Evolutionary conservation across 2,329 filamentous ascomycete species (phyloP).

Genomic region (Verticillium nubilum): DNA sequence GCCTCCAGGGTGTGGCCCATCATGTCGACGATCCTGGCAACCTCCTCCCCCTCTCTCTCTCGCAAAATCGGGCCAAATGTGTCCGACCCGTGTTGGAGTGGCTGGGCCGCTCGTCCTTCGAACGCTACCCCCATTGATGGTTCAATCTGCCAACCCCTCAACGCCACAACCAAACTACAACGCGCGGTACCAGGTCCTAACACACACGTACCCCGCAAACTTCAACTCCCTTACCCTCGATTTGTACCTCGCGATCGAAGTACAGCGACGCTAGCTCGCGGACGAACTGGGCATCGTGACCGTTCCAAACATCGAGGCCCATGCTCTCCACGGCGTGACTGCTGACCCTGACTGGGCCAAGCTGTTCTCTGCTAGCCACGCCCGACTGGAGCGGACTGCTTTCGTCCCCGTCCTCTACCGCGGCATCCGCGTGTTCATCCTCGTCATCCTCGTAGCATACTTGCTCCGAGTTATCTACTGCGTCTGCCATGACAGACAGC

Average conservation of each 20-base stretch:
- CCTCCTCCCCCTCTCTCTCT: neutral
- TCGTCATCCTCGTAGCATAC: slow-evolving; percentile 29
- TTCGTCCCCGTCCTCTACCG: slow-evolving; percentile 28
- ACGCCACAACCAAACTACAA: neutral
- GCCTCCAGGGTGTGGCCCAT: neutral
- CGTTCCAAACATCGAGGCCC: slow-evolving; percentile 76
- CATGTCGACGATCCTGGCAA: neutral
- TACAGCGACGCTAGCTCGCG: slow-evolving; percentile 57
- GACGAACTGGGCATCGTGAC: slow-evolving; percentile 63
- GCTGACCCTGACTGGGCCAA: slow-evolving; percentile 48
- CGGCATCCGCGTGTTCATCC: slow-evolving; percentile 21
- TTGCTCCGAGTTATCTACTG: slow-evolving; percentile 46
- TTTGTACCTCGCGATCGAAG: slow-evolving; percentile 57
- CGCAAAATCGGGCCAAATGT: neutral
- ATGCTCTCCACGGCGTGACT: slow-evolving; percentile 63
- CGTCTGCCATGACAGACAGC: slow-evolving; percentile 54
- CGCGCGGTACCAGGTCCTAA: slow-evolving; percentile 20
- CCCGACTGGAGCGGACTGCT: slow-evolving; percentile 17
- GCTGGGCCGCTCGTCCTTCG: neutral
- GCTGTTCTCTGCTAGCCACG: slow-evolving; percentile 18
- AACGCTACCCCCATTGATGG: neutral
- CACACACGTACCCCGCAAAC: slow-evolving; percentile 71
- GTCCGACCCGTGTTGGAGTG: neutral
- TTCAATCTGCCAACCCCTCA: neutral
- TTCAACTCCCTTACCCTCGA: slow-evolving; percentile 65